Evolutionary conservation across 371 early-diverging fungal genomes (phyloP).

Genomic region (Haplosporangium sp.): DNA sequence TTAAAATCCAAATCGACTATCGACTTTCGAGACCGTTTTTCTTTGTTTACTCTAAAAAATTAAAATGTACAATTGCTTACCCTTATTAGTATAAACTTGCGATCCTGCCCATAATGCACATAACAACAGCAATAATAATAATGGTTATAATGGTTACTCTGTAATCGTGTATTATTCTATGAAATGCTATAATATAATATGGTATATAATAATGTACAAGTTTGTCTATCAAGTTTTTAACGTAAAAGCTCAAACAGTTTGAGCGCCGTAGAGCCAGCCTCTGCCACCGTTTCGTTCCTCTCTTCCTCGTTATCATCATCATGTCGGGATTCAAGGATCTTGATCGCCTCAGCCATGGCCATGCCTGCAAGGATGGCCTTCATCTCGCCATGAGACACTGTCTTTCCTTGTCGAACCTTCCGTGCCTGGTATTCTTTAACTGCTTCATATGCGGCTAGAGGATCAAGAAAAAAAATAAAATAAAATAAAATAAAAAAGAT

Average conservation of each 20-base stretch:
- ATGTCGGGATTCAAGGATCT: slow-evolving; percentile 35
- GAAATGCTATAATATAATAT: not conserved
- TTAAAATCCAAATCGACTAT: too few relatives aligned
- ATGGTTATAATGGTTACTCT: too few relatives aligned
- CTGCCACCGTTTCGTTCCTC: slow-evolving; percentile 46
- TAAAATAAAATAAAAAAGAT: not conserved
- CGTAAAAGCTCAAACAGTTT: slow-evolving; percentile 47
- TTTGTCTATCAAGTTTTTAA: not conserved
- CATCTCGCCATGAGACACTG: slow-evolving; percentile 47
- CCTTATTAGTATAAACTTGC: too few relatives aligned
- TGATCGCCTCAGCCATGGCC: slow-evolving; percentile 55
- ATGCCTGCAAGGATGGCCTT: slow-evolving; percentile 52
- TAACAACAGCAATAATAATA: too few relatives aligned
- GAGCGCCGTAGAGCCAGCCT: slow-evolving; percentile 44
- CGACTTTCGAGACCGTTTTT: too few relatives aligned
- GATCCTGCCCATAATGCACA: too few relatives aligned
- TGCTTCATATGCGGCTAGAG: slow-evolving; percentile 47
- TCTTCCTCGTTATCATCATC: slow-evolving; percentile 14
- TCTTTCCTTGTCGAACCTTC: slow-evolving; percentile 37
- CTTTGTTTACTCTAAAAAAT: too few relatives aligned
- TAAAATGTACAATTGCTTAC: too few relatives aligned
- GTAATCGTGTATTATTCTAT: too few relatives aligned
- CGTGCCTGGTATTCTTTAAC: slow-evolving; percentile 43
- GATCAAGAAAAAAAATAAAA: not conserved
- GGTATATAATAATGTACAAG: not conserved